A percentile compares a stretch with the other conserved stretches of the same genome.
Conservation (phyloP, 345 rosid species). For the Geranium rotundifolium region DNA sequence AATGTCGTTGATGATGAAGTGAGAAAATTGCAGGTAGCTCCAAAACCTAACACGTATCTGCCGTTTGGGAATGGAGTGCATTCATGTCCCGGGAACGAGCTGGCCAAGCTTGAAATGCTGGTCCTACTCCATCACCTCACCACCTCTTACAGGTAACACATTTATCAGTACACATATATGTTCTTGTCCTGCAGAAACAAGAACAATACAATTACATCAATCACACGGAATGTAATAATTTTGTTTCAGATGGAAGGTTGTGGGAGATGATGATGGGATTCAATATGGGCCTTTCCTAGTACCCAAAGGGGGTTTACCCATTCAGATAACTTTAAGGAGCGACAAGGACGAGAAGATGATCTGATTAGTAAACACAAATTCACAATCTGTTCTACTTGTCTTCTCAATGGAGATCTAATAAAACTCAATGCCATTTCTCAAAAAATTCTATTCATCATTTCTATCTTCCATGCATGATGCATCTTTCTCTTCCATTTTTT, state of each 20-base stretch:
- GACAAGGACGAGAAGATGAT: background rate
- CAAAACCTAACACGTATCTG: constrained; percentile 74
- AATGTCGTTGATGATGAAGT: background rate
- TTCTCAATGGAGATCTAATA: too few relatives aligned
- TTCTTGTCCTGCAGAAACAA: too few relatives aligned
- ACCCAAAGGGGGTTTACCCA: constrained; percentile 73
- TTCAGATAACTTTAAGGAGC: constrained; percentile 36
- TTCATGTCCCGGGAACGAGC: constrained; percentile 82
- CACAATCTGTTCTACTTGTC: too few relatives aligned
- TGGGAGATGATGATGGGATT: constrained; percentile 62
- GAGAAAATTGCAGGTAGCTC: constrained; percentile 40
- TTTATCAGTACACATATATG: background rate
- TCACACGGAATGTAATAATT: background rate
- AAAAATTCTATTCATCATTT: too few relatives aligned
- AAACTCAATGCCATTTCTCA: too few relatives aligned
- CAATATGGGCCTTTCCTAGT: constrained; percentile 94
- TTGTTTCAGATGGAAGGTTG: constrained; percentile 62
- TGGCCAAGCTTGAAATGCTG: constrained; percentile 69
- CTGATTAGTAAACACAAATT: background rate
- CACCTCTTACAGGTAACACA: constrained; percentile 86
- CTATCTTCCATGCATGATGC: too few relatives aligned
- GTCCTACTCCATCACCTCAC: constrained; percentile 82
- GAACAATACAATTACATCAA: too few relatives aligned
- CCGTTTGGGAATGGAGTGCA: constrained; percentile 91
- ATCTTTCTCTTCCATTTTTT: background rate